These are phyloP conservation scores for Cylindricascospora bacillispora DNA, from an alignment of 1,139 yeast species.

Conservation along the genomic window DNA sequence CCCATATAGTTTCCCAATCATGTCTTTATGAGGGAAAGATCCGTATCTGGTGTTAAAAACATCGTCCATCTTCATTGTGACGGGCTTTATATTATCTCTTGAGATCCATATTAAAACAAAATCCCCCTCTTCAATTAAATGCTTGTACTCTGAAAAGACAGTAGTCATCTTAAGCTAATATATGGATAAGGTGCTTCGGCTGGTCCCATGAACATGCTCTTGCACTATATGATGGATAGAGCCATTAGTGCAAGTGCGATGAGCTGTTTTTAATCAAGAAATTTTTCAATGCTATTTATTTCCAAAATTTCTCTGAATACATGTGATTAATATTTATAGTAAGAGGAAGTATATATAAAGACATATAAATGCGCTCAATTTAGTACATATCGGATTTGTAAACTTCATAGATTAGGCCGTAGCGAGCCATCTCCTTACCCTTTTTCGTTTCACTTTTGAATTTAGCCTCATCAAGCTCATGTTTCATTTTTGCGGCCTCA, in stretches of 20 bases:
- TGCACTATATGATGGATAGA: too few species aligned
- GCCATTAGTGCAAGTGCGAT: too few species aligned
- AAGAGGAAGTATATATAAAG: too few species aligned
- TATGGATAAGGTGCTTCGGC: too few species aligned
- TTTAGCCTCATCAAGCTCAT: conserved; percentile 27
- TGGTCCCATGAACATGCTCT: too few species aligned
- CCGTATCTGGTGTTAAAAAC: conserved; percentile 79
- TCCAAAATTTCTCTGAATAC: too few species aligned
- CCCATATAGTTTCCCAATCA: conserved; percentile 78
- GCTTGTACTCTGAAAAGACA: conserved; percentile 19
- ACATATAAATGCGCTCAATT: too few species aligned
- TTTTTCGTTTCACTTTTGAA: conserved; percentile 35
- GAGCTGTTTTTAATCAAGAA: too few species aligned
- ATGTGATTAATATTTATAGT: too few species aligned
- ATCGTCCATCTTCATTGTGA: conserved; percentile 46
- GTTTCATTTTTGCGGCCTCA: conserved; percentile 41
- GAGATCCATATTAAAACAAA: conserved; percentile 77
- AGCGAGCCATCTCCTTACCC: conserved; percentile 36
- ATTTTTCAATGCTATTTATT: too few species aligned
- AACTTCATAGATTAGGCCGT: conserved; percentile 48
- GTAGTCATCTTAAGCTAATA: not conserved
- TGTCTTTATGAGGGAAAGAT: conserved; percentile 63
- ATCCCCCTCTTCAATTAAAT: conserved; percentile 65
- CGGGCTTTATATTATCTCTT: conserved; percentile 66
- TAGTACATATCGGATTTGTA: conserved; percentile 40